Conservation (phyloP, 805 yeast genomes). For the Wickerhamiella kazuoi region DNA sequence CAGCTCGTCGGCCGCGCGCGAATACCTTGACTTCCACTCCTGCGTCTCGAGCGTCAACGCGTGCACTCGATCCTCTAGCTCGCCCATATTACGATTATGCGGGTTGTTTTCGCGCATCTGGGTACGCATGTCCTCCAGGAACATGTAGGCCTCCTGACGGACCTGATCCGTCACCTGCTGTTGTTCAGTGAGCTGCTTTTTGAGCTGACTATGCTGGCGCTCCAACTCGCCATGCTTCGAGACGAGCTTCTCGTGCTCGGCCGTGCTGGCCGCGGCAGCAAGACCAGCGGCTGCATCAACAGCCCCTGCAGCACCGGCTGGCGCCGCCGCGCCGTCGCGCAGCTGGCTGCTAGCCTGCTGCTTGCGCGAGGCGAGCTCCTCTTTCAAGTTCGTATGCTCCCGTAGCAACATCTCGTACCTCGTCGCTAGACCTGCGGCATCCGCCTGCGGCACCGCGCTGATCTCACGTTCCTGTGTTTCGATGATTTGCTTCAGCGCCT, state of each 20-base stretch:
- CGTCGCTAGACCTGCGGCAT: neutral
- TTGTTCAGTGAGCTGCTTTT: slow-evolving; percentile 13
- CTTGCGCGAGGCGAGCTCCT: neutral
- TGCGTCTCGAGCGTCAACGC: slow-evolving; percentile 19
- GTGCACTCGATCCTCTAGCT: slow-evolving; percentile 11
- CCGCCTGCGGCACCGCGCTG: neutral
- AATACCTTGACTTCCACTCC: slow-evolving; percentile 22
- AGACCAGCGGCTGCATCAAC: neutral
- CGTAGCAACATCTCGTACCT: neutral
- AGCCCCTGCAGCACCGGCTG: neutral
- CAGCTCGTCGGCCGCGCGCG: slow-evolving; percentile 17
- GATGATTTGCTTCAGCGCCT: neutral
- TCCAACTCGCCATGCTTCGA: neutral
- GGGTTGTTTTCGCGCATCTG: slow-evolving; percentile 10
- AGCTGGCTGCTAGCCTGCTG: neutral
- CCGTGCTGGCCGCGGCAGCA: neutral
- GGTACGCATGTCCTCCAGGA: slow-evolving; percentile 23
- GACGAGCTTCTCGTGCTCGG: neutral
- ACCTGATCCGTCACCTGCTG: slow-evolving; percentile 22
- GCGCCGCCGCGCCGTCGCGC: neutral
- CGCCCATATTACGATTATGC: neutral
- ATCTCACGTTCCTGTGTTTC: neutral
- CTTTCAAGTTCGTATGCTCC: neutral
- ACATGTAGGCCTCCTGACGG: slow-evolving; percentile 21
- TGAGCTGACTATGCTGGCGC: slow-evolving; percentile 6